Conservation (phyloP, 2,329 filamentous ascomycete species). For the Monosporascus sp. region DNA sequence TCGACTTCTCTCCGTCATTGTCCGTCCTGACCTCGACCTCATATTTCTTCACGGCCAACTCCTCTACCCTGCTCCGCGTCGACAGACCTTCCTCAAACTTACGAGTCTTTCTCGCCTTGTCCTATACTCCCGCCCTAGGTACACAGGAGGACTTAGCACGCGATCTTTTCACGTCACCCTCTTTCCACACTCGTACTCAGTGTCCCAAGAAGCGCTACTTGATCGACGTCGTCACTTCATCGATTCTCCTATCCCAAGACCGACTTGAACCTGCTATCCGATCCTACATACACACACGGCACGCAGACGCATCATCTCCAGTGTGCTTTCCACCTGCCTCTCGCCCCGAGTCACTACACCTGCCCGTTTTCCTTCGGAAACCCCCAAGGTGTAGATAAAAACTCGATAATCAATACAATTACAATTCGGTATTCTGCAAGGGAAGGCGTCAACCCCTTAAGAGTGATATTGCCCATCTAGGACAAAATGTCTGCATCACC, state of each 20-base stretch:
- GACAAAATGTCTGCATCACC: slow-evolving; percentile 69
- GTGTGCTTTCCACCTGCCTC: slow-evolving; percentile 30
- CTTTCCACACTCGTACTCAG: slow-evolving; percentile 8
- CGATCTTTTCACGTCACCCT: slow-evolving; percentile 17
- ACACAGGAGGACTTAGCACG: slow-evolving; percentile 7
- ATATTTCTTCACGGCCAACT: slow-evolving; percentile 10
- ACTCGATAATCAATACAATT: slow-evolving; percentile 42
- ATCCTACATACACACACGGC: slow-evolving; percentile 13
- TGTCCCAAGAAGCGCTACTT: slow-evolving; percentile 11
- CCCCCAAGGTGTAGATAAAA: slow-evolving; percentile 81
- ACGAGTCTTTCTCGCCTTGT: slow-evolving; percentile 17
- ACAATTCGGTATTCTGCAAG: slow-evolving; percentile 32
- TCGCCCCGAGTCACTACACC: slow-evolving; percentile 59
- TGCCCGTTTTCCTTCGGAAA: slow-evolving; percentile 91
- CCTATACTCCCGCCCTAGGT: slow-evolving; percentile 17
- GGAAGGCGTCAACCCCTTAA: slow-evolving; percentile 15
- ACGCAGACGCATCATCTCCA: slow-evolving; percentile 14
- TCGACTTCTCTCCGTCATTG: slow-evolving; percentile 7
- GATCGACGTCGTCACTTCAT: slow-evolving; percentile 23
- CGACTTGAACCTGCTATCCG: slow-evolving; percentile 17
- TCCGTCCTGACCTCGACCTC: slow-evolving; percentile 10
- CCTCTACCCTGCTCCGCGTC: slow-evolving; percentile 12
- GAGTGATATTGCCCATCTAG: slow-evolving; percentile 28
- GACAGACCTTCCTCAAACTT: slow-evolving; percentile 7
- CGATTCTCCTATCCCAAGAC: slow-evolving; percentile 21